Evolutionary conservation across 306 rosid genomes (phyloP).

Genomic region (Cucurbita moschata): DNA sequence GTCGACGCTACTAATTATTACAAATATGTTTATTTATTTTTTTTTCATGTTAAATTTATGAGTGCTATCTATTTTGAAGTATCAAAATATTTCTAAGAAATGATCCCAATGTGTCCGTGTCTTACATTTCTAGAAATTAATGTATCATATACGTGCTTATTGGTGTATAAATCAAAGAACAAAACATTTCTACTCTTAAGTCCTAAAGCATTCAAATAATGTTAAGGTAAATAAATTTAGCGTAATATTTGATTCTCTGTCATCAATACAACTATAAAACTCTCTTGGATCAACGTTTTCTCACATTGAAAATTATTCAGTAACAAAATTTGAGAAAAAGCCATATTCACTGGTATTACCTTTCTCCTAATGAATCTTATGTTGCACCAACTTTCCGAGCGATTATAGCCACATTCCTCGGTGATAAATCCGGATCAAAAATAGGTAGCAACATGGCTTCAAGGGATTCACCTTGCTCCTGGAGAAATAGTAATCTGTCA

Average conservation of each 20-base stretch:
- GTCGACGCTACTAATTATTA: too few species aligned
- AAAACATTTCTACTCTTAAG: background rate
- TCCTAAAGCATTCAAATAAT: background rate
- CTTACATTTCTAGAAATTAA: too few species aligned
- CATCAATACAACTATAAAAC: background rate
- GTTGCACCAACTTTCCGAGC: slow-evolving; percentile 38
- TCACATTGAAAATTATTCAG: background rate
- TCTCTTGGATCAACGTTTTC: background rate
- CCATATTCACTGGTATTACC: background rate
- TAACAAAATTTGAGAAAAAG: background rate
- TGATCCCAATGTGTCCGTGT: too few species aligned
- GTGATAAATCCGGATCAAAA: slow-evolving; percentile 70
- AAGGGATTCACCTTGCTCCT: slow-evolving; percentile 54
- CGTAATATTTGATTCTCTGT: background rate
- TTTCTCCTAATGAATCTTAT: slow-evolving; percentile 3
- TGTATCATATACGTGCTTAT: background rate
- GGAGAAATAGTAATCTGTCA: slow-evolving; percentile 77
- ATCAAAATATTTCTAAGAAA: background rate
- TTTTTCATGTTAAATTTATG: too few species aligned
- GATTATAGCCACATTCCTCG: slow-evolving; percentile 79
- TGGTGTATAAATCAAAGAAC: background rate
- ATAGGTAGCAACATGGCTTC: slow-evolving; percentile 55
- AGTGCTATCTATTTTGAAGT: background rate
- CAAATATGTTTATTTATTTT: too few species aligned
- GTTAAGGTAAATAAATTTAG: background rate